Conservation (phyloP, 1,284 basidiomycete species). For the Boletellus sp. region DNA sequence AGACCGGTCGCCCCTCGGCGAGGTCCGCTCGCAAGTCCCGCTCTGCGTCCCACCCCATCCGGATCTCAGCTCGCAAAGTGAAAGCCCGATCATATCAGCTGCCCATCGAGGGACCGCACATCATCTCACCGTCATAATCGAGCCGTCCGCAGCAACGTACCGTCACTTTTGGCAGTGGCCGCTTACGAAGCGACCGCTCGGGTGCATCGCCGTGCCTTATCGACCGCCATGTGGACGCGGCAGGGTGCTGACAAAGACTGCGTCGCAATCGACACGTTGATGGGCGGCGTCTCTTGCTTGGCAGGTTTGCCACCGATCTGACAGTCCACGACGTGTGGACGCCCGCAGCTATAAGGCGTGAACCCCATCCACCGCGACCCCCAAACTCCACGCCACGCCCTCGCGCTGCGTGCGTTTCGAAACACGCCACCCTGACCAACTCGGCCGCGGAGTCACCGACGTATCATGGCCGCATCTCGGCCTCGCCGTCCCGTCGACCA, state of each 20-base stretch:
- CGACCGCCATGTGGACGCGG: conserved; percentile 14
- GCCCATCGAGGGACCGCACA: conserved; percentile 8
- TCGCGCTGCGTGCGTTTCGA: conserved; percentile 10
- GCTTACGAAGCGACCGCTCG: conserved; percentile 8
- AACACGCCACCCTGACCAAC: conserved; percentile 10
- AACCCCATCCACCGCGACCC: background rate
- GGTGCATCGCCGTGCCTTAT: conserved; percentile 20
- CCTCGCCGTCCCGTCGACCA: conserved; percentile 18
- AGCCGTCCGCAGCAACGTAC: conserved; percentile 13
- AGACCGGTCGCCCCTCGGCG: conserved; percentile 13
- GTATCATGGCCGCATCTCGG: conserved; percentile 13
- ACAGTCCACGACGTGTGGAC: too few relatives aligned
- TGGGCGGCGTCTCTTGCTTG: background rate
- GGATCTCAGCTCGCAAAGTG: conserved; percentile 30
- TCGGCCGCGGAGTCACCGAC: conserved; percentile 25
- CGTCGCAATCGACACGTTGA: conserved; percentile 5
- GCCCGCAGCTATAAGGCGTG: too few relatives aligned
- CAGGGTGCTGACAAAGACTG: conserved; percentile 13
- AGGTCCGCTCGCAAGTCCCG: conserved; percentile 31
- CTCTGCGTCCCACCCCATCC: conserved; percentile 5
- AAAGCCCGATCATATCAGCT: conserved; percentile 21
- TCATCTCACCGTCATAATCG: conserved; percentile 24
- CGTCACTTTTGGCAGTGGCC: conserved; percentile 7
- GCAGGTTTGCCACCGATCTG: conserved; percentile 7
- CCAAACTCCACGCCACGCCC: conserved; percentile 21